These are phyloP conservation scores for Diaporthe vaccinii DNA, from an alignment of 2,329 filamentous ascomycete genomes.

Conservation along the genomic window DNA sequence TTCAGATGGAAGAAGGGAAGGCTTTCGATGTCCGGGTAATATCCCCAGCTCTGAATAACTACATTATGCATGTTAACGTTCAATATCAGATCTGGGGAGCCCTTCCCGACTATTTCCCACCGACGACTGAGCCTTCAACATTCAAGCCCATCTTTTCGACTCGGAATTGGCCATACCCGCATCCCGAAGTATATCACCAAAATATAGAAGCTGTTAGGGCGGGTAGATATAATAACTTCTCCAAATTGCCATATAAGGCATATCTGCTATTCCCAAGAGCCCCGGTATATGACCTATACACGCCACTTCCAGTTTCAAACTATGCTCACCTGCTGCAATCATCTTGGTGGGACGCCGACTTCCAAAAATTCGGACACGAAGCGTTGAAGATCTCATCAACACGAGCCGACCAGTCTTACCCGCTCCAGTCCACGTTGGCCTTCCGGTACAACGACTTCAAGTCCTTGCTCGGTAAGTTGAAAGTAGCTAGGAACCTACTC, in stretches of 20 bases:
- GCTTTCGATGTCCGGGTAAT: neutral
- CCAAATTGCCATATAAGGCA: neutral
- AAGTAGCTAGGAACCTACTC: neutral
- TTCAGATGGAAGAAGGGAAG: slow-evolving; percentile 18
- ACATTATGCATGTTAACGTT: neutral
- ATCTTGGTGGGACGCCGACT: neutral
- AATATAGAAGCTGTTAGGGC: neutral
- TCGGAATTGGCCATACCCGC: neutral
- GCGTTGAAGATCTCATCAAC: slow-evolving; percentile 3
- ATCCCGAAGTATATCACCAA: neutral
- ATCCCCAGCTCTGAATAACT: neutral
- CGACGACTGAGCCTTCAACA: fast-evolving
- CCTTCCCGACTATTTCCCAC: neutral
- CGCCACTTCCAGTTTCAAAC: slow-evolving; percentile 6
- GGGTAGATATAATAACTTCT: neutral
- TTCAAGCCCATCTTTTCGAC: neutral
- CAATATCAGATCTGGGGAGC: neutral
- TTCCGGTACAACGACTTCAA: neutral
- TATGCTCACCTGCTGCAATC: neutral
- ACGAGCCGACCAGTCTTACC: neutral
- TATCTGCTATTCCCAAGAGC: neutral
- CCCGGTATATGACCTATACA: neutral
- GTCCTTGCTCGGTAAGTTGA: neutral
- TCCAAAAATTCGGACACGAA: neutral
- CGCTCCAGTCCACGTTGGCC: neutral